phyloP scores from a whole-genome alignment of 495 filamentous ascomycete genomes.

The Cladorrhinum samala region DNA sequence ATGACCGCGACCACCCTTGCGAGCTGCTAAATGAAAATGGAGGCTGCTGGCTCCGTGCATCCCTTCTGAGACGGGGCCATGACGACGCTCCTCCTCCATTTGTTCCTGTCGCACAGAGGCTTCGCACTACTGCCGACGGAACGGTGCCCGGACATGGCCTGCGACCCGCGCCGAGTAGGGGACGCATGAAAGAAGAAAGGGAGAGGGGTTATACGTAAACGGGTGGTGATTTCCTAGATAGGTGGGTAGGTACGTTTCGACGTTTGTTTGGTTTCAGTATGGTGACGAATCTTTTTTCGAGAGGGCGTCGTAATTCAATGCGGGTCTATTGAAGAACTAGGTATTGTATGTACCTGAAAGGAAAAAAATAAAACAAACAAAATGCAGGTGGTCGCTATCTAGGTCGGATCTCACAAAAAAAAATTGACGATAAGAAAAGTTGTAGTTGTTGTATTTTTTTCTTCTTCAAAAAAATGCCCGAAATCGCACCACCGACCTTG shows the following conservation, averaged over 20 bases:
- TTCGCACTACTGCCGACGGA: conserved; percentile 23
- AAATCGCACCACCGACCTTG: neutral
- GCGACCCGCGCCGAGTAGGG: conserved; percentile 10
- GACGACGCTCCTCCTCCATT: conserved; percentile 16
- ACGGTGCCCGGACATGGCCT: conserved; percentile 8
- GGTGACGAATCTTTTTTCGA: neutral
- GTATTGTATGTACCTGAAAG: no score
- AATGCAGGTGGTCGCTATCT: neutral
- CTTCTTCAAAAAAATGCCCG: neutral
- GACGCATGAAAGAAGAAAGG: conserved; percentile 16
- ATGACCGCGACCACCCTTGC: conserved; percentile 10
- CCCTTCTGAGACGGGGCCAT: conserved; percentile 15
- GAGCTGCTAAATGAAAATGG: conserved; percentile 16
- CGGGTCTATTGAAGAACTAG: no score
- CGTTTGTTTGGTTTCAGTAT: no score
- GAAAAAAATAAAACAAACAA: neutral
- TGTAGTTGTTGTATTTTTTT: no score
- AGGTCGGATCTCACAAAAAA: no score
- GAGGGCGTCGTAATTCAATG: neutral
- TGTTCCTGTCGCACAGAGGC: conserved; percentile 24
- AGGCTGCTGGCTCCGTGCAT: conserved; percentile 13
- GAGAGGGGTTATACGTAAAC: neutral
- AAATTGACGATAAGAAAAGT: neutral
- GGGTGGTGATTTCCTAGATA: neutral
- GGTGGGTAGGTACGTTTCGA: no score